Percentiles rank a stretch among this genome's conserved stretches.
Conservation (phyloP, 768 basidiomycete species). For the Suillus hirtellus region DNA sequence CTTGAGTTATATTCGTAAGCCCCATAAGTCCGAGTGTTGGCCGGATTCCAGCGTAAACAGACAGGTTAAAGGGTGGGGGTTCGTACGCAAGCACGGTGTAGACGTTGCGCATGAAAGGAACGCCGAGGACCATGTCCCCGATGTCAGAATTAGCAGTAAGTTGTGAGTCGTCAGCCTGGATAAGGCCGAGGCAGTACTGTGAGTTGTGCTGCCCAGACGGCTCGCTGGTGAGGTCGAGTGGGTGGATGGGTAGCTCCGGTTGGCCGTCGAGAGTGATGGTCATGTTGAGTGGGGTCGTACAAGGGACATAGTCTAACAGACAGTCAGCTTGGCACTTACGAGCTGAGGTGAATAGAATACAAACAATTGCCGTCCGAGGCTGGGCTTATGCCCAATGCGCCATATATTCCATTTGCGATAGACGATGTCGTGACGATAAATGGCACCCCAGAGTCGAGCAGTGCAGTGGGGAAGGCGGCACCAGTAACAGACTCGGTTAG, state of each 20-base stretch:
- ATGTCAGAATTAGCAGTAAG: slow-evolving; percentile 40
- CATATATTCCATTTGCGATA: slow-evolving; percentile 77
- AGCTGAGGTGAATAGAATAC: slow-evolving; percentile 25
- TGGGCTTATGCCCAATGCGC: slow-evolving; percentile 64
- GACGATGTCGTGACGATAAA: slow-evolving; percentile 58
- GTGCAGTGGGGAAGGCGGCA: slow-evolving; percentile 53
- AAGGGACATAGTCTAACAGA: slow-evolving; percentile 69
- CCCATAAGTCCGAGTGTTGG: slow-evolving; percentile 61
- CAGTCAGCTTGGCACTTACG: slow-evolving; percentile 12
- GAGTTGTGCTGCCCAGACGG: slow-evolving; percentile 44
- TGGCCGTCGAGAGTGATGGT: slow-evolving; percentile 65
- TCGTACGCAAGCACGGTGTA: slow-evolving; percentile 79
- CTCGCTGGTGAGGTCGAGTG: slow-evolving; percentile 66
- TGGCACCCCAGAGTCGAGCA: slow-evolving; percentile 75
- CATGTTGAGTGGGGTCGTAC: slow-evolving; percentile 69
- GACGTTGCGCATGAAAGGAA: slow-evolving; percentile 73
- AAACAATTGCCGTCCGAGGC: slow-evolving; percentile 63
- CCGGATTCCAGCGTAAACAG: slow-evolving; percentile 20
- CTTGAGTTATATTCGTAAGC: slow-evolving; percentile 61
- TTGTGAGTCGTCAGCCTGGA: slow-evolving; percentile 53
- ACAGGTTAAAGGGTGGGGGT: slow-evolving; percentile 43
- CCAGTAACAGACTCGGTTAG: slow-evolving; percentile 44
- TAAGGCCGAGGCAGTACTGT: slow-evolving; percentile 60
- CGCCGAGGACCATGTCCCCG: slow-evolving; percentile 77
- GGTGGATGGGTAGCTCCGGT: slow-evolving; percentile 62